A percentile compares a stretch with the other conserved stretches of the same genome.
Conservation (phyloP, 176 grass and related monocot species). For the Puccinellia tenuiflora region DNA sequence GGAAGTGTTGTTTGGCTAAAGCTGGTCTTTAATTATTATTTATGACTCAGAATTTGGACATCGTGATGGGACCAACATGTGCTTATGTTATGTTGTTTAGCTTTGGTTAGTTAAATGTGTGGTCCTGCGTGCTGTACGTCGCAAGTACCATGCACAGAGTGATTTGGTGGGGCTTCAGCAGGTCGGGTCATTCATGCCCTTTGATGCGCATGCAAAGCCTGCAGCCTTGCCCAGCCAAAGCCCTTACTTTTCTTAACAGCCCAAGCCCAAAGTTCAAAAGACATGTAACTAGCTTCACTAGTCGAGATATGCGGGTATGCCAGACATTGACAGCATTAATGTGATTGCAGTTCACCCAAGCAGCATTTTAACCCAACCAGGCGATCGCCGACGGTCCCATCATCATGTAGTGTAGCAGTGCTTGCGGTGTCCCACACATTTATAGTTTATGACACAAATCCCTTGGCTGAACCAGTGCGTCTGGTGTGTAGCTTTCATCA, state of each 20-base stretch:
- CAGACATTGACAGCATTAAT: not conserved
- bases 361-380: not conserved
- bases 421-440: not conserved
- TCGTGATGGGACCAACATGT: not conserved
- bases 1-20: not conserved
- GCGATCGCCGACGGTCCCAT: not conserved
- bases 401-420: not conserved
- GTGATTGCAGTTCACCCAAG: not conserved
- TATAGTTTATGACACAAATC: not conserved
- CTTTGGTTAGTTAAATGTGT: not conserved
- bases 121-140: not conserved
- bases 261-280: not conserved
- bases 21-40: not conserved
- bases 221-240: not conserved
- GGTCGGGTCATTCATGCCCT: not conserved
- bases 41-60: not conserved
- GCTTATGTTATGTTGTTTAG: not conserved
- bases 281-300: not conserved
- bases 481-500: no score
- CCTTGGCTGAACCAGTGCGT: not conserved
- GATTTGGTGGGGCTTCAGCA: not conserved
- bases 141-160: not conserved
- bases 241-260: not conserved
- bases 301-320: not conserved
- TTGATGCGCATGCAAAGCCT: not conserved